Evolutionary conservation across 345 rosid species (phyloP).

Genomic region (Eucalyptus melliodora): DNA sequence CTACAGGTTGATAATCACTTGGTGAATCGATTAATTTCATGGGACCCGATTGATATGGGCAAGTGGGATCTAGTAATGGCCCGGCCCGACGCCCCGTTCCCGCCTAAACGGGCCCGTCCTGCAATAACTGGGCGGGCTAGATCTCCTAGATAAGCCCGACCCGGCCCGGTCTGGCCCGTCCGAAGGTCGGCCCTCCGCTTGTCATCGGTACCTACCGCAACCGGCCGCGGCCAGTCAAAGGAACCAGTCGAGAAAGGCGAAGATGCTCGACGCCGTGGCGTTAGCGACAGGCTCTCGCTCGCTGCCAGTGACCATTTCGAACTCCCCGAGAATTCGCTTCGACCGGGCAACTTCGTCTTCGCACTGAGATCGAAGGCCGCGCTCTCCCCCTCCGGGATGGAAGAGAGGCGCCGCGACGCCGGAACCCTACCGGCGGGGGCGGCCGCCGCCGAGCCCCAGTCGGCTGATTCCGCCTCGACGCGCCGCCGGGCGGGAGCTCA

Average conservation of each 20-base stretch:
- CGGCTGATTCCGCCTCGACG: slow-evolving; percentile 44
- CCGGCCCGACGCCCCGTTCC: neutral
- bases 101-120: neutral
- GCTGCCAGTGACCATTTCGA: neutral
- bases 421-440: slow-evolving; percentile 19
- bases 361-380: neutral
- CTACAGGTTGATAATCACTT: neutral
- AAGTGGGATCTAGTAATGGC: neutral
- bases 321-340: neutral
- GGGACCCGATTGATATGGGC: neutral
- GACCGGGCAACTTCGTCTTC: neutral
- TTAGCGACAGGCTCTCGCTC: neutral
- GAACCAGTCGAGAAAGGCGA: neutral
- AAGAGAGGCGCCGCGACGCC: slow-evolving; percentile 51
- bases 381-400: slow-evolving; percentile 15
- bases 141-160: neutral
- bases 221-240: neutral
- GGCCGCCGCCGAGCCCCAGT: slow-evolving; percentile 28
- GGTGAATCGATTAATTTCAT: neutral
- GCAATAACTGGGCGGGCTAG: neutral
- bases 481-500: slow-evolving; percentile 66
- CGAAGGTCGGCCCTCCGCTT: neutral
- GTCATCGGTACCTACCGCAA: neutral
- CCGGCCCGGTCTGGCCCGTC: neutral
- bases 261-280: neutral